Evolutionary conservation across 176 grass and related monocot genomes (phyloP), one percentile per base, ranked within the genome.

Genomic region (Triticum timopheevii): DNA sequence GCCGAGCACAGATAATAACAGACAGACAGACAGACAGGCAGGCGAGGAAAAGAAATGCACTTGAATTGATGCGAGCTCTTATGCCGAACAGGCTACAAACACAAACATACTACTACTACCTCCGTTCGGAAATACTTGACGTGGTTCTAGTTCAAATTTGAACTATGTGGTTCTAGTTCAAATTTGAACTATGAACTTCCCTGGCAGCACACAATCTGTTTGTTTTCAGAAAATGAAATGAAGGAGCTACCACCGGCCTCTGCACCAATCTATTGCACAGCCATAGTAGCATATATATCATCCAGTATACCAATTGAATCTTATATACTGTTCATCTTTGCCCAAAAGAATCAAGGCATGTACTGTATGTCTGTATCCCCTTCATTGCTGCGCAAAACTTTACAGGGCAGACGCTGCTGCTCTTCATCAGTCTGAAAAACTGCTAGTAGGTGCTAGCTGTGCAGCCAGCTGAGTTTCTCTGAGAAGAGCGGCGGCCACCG

Each of bases 291-390:
- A 45, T 40, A 40, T 40, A 38, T 8, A 38, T 10, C 8, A 40
- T 44, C 42, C 42, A 3, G 70, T 27, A 49, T 40, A 67, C 17
- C 59, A 81, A 81, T 65, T 20, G 77, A 89, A 89, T 73, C 30
- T 31, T 2, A n/a, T 33, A 83, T 28, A 16, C 69, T 75, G 52
- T 33, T 58, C 58, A 68, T 39, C 13, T 52, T 67, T 78, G 62
- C 38, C 62, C 30, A 78, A 76, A 76, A 69, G 44, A 85, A 65
- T 65, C 38, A 73, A 52, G 54, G 42, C 47, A 65, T 16, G 59
- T 36, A 52, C 44, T 11, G 10, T 42, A 42, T 42, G 39, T 42
- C 2, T 15, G 58, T 36, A 52, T 47, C 61, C 59, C 27, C 28
- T 86, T 64, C 67, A 75, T 10, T 75, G 7, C 34, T 67, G 61